Evolutionary conservation across 2,329 filamentous ascomycete genomes (phyloP), one percentile per base, ranked within the genome.

Genomic region (Pseudogymnoascus sp.): DNA sequence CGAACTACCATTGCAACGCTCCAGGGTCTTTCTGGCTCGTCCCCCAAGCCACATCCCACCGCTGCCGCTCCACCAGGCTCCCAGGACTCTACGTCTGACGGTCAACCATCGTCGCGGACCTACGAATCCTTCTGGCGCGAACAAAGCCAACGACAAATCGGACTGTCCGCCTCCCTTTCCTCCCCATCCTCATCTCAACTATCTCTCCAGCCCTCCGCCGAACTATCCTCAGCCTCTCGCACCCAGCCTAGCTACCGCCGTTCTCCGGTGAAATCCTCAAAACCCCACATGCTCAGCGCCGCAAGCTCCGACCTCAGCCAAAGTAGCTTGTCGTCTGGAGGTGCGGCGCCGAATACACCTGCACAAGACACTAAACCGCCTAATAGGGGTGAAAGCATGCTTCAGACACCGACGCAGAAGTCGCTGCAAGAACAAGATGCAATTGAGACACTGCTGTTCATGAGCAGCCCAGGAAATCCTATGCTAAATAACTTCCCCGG

Each of bases 391-490:
- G 40, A 33, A 54, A 9, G 26, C 4, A 21, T 62, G 13, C 75
- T 88, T 4, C 85, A 85, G 64, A 89, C 87, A 31, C 86, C 71
- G 26, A 66, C 86, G 0, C 86, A 86, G 61, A 86, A 89, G 65
- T 85, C 84, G 21, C 76, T 83, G 7, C 83, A 88, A 59, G 90
- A 94, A 70, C 88, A 92, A 69, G 90, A 93, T 68, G 90, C 90
- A 5, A 85, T 93, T 54, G 89, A 92, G 70, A 88, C 88, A 0
- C 75, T 94, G 24, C 77, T 93, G 26, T 92, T 92, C 69, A 88
- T 94, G 84, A 91, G 89, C 69, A 90, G 87, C 64, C 88, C 88
- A 0, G 86, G 86, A 13, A 89, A 90, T 72, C 85, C 84, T 63
- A 73, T 86, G 67, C 83, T 83, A 64, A 81, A 82, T 63, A 71